Evolutionary conservation across 2,329 filamentous ascomycete genomes (phyloP), one percentile per base, ranked within the genome.

Genomic region (Lasiodiplodia hormozganensis): DNA sequence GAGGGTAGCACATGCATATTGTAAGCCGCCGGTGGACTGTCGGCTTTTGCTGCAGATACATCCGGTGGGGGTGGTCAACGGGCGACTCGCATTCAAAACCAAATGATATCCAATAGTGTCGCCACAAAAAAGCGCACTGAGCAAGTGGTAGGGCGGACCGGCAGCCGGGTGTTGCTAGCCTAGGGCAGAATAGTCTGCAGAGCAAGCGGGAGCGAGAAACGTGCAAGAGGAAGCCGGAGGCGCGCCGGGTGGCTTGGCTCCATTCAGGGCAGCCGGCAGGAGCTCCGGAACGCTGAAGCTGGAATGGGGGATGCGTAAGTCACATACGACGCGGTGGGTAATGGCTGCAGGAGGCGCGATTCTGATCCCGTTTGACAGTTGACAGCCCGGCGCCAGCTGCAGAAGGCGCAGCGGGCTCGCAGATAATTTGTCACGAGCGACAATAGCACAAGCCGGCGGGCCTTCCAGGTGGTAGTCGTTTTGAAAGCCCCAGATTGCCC

Each of bases 311-410:
- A 64, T 62, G 58, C 43, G 58, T 51, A 62, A 49, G 58, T 51
- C 43, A 53, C 60, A 52, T 53, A 64, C 43, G 60, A 64, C 43
- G 60, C 60, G 10, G 60, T 28, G 47, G 60, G 43, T 6, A 12
- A 64, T n/a, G 60, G 60, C 60, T 64, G 60, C 60, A 64, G 40
- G 60, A 64, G 60, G 60, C 60, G 60, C 7, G 43, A 40, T 52
- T 49, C 31, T 38, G 28, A 47, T 64, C 43, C 28, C 28, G n/a
- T 52, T 28, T 64, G 60, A 64, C 60, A 64, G 28, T 52, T 64
- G 60, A 52, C 60, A 64, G 40, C 31, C n/a, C 25, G 43, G n/a
- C 47, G 43, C 12, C 11, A 36, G 47, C 28, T 38, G 60, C 60
- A 38, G 60, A 36, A 18, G 47, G 60, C 31, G 60, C 47, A 25